These are phyloP conservation scores for Karstenula rhodostoma DNA, from an alignment of 2,329 filamentous ascomycete species.

Conservation along the genomic window DNA sequence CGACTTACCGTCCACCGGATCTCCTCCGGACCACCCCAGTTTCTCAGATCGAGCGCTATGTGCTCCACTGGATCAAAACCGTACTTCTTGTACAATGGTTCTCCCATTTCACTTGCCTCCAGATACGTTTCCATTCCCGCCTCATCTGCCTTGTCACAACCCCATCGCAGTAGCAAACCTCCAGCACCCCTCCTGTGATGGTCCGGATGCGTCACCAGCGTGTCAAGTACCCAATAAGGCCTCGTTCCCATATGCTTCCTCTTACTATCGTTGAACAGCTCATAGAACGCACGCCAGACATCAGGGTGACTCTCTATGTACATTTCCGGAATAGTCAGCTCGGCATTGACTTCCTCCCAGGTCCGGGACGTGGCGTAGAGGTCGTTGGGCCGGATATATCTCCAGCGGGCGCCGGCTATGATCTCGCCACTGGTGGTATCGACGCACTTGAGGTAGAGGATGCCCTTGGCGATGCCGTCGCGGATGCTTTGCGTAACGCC, in stretches of 20 bases:
- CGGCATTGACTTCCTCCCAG: conserved; percentile 39
- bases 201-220: conserved; percentile 39
- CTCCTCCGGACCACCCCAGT: conserved; percentile 36
- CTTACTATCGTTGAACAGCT: conserved; percentile 35
- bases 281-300: conserved; percentile 30
- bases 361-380: conserved; percentile 28
- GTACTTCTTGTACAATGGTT: conserved; percentile 42
- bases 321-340: conserved; percentile 29
- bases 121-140: conserved; percentile 41
- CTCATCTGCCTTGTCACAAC: conserved; percentile 41
- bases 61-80: conserved; percentile 39
- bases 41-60: conserved; percentile 40
- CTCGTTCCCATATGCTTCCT: conserved; percentile 31
- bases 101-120: conserved; percentile 44
- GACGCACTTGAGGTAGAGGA: conserved; percentile 40
- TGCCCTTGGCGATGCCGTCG: conserved; percentile 33
- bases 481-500: conserved; percentile 31
- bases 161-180: conserved; percentile 42
- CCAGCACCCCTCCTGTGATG: conserved; percentile 46
- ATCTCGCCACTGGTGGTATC: conserved; percentile 36
- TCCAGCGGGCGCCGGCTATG: conserved; percentile 43
- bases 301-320: conserved; percentile 40
- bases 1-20: conserved; percentile 42
- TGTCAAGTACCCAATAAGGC: conserved; percentile 41
- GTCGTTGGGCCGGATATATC: conserved; percentile 29